These are phyloP conservation scores for Parachaetomium inaequale DNA, from an alignment of 495 filamentous ascomycete genomes.

Conservation along the genomic window DNA sequence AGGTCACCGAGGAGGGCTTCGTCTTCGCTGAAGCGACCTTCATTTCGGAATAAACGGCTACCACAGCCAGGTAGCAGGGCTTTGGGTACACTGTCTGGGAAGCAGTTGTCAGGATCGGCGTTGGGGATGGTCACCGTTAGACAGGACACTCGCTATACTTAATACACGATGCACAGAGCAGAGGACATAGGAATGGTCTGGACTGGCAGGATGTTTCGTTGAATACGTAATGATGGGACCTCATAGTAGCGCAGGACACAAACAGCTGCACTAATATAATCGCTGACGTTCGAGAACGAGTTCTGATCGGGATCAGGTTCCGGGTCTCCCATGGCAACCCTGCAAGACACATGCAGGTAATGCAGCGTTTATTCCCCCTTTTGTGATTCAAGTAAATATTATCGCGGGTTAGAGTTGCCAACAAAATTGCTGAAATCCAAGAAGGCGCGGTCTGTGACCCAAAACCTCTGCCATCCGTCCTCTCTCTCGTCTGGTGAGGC, in stretches of 20 bases:
- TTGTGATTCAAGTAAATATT: no score
- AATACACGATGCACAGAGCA: neutral
- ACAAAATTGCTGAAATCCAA: neutral
- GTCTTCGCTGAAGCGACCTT: conserved; percentile 87
- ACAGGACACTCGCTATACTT: conserved; percentile 8
- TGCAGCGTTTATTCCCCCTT: no score
- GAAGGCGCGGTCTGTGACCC: neutral
- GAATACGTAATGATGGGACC: conserved; percentile 11
- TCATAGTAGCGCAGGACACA: neutral
- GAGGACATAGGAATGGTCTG: neutral
- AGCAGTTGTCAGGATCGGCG: conserved; percentile 18
- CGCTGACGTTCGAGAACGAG: neutral
- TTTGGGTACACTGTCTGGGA: conserved; percentile 18
- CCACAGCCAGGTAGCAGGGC: neutral
- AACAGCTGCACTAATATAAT: conserved; percentile 16
- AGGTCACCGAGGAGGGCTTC: conserved; percentile 68
- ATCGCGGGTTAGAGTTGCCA: no score
- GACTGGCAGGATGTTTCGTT: neutral
- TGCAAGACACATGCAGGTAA: neutral
- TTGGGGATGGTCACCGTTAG: conserved; percentile 12
- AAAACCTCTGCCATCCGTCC: no score
- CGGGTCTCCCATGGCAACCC: neutral
- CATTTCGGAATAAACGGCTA: conserved; percentile 56
- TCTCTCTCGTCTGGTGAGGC: neutral
- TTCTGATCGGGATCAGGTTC: neutral